A percentile compares a stretch with the other conserved stretches of the same genome.
phyloP scores from a whole-genome alignment of 768 basidiomycete species.

The Calocybe cyanea region DNA sequence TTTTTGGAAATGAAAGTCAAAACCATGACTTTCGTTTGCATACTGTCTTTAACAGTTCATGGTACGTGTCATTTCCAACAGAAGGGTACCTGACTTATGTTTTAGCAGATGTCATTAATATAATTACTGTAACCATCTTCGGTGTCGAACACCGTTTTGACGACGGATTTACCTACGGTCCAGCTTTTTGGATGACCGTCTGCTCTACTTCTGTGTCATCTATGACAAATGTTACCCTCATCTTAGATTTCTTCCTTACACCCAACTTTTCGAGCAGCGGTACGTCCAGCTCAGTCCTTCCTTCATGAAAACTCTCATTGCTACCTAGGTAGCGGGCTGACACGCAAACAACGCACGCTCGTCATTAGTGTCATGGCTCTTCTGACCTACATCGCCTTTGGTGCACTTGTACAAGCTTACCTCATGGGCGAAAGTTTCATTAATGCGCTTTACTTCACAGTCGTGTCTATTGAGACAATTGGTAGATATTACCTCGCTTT shows the following conservation, averaged over 20 bases:
- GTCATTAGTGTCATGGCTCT: constrained; percentile 75
- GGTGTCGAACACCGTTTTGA: constrained; percentile 56
- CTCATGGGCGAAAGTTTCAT: constrained; percentile 58
- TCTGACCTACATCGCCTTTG: constrained; percentile 69
- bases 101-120: constrained; percentile 64
- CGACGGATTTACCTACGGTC: constrained; percentile 67
- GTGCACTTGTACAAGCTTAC: constrained; percentile 55
- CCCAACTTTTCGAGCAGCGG: constrained; percentile 64
- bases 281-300: constrained; percentile 21
- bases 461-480: constrained; percentile 69
- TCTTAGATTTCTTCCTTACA: constrained; percentile 56
- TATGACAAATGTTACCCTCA: constrained; percentile 63
- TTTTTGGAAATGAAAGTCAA: constrained; percentile 70
- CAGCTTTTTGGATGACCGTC: constrained; percentile 74
- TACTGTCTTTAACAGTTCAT: constrained; percentile 64
- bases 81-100: constrained; percentile 3
- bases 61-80: constrained; percentile 37
- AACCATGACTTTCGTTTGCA: constrained; percentile 58
- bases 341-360: constrained; percentile 74
- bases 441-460: constrained; percentile 74
- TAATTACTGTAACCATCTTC: constrained; percentile 54
- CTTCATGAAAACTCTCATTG: neutral
- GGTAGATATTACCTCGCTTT: constrained; percentile 31
- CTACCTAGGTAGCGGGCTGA: constrained; percentile 70
- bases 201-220: constrained; percentile 68